Conservation (phyloP, 1,139 yeast genomes). For the Schwanniomyces etchellsii region DNA sequence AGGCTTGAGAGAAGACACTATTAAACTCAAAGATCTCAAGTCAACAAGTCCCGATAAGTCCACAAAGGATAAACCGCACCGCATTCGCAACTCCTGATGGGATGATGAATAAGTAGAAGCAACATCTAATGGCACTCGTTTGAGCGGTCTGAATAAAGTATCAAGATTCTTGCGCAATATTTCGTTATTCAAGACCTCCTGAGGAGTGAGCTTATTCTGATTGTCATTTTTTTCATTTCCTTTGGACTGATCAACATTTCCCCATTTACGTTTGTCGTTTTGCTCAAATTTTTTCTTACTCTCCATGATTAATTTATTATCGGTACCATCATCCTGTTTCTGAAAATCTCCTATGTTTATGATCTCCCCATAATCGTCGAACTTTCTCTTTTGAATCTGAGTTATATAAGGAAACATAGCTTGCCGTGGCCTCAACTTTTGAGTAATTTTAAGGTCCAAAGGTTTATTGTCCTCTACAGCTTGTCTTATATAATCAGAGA, state of each 20-base stretch:
- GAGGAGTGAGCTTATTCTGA: constrained; percentile 36
- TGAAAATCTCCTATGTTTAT: constrained; percentile 62
- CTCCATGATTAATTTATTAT: constrained; percentile 29
- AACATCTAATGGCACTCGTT: constrained; percentile 25
- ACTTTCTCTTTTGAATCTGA: constrained; percentile 46
- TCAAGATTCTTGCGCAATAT: constrained; percentile 46
- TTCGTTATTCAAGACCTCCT: constrained; percentile 39
- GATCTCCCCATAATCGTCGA: constrained; percentile 83
- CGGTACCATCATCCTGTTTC: constrained; percentile 47
- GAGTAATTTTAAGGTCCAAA: constrained; percentile 62
- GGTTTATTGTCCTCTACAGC: constrained; percentile 35
- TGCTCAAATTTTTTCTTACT: constrained; percentile 26
- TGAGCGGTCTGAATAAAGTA: constrained; percentile 53
- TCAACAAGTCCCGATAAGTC: constrained; percentile 87
- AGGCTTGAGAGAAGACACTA: constrained; percentile 77
- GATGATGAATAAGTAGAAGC: constrained; percentile 14
- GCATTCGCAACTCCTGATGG: constrained; percentile 38
- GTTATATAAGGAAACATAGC: constrained; percentile 72
- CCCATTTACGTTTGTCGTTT: constrained; percentile 33
- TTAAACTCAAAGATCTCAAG: constrained; percentile 72
- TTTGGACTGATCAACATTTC: constrained; percentile 16
- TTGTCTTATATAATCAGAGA: constrained; percentile 34
- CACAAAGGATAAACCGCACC: constrained; percentile 72
- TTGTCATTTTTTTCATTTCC: constrained; percentile 16
- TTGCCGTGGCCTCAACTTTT: constrained; percentile 52